Base-by-base conservation (phyloP, 768 basidiomycete genomes). In the Infundibulicybe gibba region DNA sequence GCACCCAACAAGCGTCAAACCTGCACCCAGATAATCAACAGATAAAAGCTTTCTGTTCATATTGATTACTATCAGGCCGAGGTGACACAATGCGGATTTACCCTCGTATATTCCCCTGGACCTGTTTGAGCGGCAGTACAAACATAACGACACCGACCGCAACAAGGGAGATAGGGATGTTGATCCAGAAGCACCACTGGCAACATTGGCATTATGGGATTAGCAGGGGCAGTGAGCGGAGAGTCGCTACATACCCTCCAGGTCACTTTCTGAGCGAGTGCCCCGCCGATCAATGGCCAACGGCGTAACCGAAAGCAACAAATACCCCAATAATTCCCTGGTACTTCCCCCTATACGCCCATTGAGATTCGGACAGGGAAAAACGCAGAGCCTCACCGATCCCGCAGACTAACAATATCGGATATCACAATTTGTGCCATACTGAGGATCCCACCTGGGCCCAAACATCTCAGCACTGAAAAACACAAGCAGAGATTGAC, bases 141-240 rank as follows among this genome's bases (percentile, higher is more conserved):
- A 85, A 77, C 14, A 76, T 54, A 3, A 88, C 79, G 13, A 83
- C 75, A 15, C 71, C 61, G 17, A 83, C 74, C 0, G 82, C 74
- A 33, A 65, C 55, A 11, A 76, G 61, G 0, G 83, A 79, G 2
- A 84, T 56, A 0, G 86, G 86, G 1, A 88, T 68, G 17, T 77
- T 83, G 40, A 88, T 71, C 80, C 85, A 87, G 61, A 86, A 86
- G 57, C 84, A 86, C 85, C 86, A 87, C 79, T 83, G 40, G 2
- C 31, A 13, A n/a, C n/a, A n/a, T n/a, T 1, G 17, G 6, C 3
- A 16, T 13, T n/a, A n/a, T n/a, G n/a, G n/a, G n/a, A 42, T 43
- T 11, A 30, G 33, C 19, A 0, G 38, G 21, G 6, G 30, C 19
- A 47, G 8, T 40, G 34, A 1, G 35, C 11, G 20, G 13, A 40